phyloP scores from a whole-genome alignment of 306 rosid genomes.

The Prunus persica region DNA sequence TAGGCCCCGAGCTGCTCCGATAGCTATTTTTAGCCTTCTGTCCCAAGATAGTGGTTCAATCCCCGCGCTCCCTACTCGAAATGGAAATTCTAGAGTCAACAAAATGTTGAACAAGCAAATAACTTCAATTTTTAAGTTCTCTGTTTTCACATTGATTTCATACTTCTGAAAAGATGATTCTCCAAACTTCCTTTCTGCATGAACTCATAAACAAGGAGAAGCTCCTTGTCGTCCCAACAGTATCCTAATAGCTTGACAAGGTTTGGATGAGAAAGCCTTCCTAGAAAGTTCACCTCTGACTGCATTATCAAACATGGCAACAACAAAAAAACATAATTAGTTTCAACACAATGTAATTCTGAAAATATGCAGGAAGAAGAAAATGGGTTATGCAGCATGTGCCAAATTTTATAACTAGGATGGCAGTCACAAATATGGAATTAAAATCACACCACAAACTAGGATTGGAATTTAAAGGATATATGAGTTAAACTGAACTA shows the following conservation, averaged over 20 bases:
- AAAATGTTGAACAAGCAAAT: neutral
- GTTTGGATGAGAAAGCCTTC: conserved; percentile 80
- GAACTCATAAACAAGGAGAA: conserved; percentile 91
- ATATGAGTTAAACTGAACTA: neutral
- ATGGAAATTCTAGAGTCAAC: conserved; percentile 4
- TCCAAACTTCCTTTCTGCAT: conserved; percentile 90
- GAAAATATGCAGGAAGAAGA: neutral
- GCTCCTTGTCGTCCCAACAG: conserved; percentile 60
- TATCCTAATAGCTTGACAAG: conserved; percentile 77
- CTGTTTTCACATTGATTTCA: conserved; percentile 22
- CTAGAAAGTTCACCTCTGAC: conserved; percentile 83
- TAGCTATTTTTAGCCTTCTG: conserved; percentile 62
- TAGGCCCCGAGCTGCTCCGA: conserved; percentile 86
- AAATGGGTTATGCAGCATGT: neutral
- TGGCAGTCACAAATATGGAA: neutral
- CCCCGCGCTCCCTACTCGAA: conserved; percentile 46
- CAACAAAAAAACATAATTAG: neutral
- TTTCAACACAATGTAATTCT: neutral
- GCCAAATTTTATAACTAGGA: neutral
- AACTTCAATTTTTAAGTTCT: neutral
- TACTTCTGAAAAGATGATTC: conserved; percentile 87
- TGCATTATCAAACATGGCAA: conserved; percentile 34
- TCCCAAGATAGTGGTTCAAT: conserved; percentile 68
- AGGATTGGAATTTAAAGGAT: neutral
- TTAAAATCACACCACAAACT: neutral